Evolutionary conservation across 2,329 filamentous ascomycete genomes (phyloP), one percentile per base, ranked within the genome.

Genomic region (Dendrostoma leiphaemia): DNA sequence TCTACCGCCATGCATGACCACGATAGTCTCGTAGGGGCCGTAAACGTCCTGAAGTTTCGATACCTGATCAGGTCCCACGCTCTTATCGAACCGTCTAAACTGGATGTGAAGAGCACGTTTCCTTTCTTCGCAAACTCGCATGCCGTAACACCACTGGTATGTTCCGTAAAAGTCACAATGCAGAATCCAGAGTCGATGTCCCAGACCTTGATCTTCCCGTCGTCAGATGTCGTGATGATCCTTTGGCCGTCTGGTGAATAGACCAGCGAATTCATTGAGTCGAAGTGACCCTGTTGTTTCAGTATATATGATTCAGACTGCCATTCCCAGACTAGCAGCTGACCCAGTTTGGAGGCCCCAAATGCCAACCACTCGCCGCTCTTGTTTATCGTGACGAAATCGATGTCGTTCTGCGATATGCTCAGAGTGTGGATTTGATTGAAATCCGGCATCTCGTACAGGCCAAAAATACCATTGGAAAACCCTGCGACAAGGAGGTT

Each of bases 261-360:
- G 8, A 89, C 88, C 4, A 99, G 78, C 0, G 91, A 83, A 70
- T 97, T 97, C 83, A 97, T 92, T 2, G 91, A 89, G 69, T 99
- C 94, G 61, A 96, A 92, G 71, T 99, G 94, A 0, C 93, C 94
- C 71, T 97, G 94, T 67, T 99, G 94, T 73, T 99, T 99, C 45
- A 99, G 77, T 55, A 99, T 95, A 70, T 99, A 99, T 6, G 93
- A 97, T 71, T 99, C 95, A 0, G 94, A 99, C 68, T 97, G 93
- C 92, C 95, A 99, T 70, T 99, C 94, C 94, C 94, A 99, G 4
- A 99, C 94, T 4, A 99, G 76, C n/a, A 99, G 78, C 68, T 99
- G 94, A 1, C 95, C 95, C 5, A 96, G 80, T 64, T 95, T 95
- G 2, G 94, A 96, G 0, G 95, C 94, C 13, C 93, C 94, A 69